Evolutionary conservation across 2,329 filamentous ascomycete genomes (phyloP), one percentile per base, ranked within the genome.

Genomic region (Fusarium illudens): DNA sequence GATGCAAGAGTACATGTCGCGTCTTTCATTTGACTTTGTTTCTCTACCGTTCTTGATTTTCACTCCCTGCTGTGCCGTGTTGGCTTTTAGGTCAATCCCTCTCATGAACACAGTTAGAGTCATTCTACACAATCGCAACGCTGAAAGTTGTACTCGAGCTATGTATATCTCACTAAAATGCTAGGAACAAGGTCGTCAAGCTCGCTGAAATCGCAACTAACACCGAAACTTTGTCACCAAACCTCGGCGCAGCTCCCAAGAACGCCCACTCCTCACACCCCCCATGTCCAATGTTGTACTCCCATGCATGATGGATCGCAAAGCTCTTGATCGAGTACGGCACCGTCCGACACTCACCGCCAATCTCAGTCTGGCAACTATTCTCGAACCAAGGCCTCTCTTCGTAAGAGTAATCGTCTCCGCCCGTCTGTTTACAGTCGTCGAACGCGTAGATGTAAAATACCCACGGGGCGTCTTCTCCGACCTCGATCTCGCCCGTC

Each of bases 271-370:
- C 13, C n/a, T 56, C 42, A 22, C 58, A 60, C 20, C 34, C 9
- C 17, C 37, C 51, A 22, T 60, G 32, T 2, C 13, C 11, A 6
- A 50, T 25, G 7, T 57, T 57, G 20, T 57, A 57, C 30, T 29
- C 36, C 12, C n/a, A 20, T 13, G 33, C 10, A 11, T 19, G 29
- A 20, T 56, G 30, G 15, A 64, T 64, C 6, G 37, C 61, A 52
- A 64, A 64, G 32, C 61, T 64, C 55, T 49, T 52, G 32, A 64
- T 64, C 19, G 61, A 49, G 20, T 61, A 79, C 36, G 67, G 58
- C 10, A 37, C 22, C 4, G 39, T 52, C 25, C 55, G 60, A 19
- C 55, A 65, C 42, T 60, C 44, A 9, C 63, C 60, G 12, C 54
- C 51, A 6, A 34, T 27, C 5, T 56, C 50, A 6, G 63, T 65